Conservation (phyloP, 805 yeast genomes). For the Wickerhamomyces tratensis region DNA sequence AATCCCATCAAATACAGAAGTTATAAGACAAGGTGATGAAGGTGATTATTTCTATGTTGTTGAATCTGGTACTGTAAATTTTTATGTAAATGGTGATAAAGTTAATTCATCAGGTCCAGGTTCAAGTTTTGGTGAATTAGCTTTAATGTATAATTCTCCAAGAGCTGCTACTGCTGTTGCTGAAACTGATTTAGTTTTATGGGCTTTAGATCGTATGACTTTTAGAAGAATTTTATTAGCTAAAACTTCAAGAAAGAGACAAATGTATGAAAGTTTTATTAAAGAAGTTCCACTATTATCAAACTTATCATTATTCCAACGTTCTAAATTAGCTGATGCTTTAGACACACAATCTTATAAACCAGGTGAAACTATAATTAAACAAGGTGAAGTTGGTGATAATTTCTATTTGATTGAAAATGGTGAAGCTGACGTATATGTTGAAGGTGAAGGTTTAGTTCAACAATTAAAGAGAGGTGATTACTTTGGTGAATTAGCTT, state of each 20-base stretch:
- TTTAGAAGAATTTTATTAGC: conserved; percentile 88
- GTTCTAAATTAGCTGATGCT: conserved; percentile 92
- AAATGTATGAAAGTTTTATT: conserved; percentile 82
- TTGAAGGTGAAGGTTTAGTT: conserved; percentile 48
- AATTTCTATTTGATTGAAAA: conserved; percentile 66
- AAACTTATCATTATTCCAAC: conserved; percentile 65
- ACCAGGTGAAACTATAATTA: conserved; percentile 65
- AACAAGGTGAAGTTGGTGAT: conserved; percentile 81
- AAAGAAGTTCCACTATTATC: conserved; percentile 78
- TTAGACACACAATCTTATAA: conserved; percentile 66
- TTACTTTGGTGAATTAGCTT: conserved; percentile 94
- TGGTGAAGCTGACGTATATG: conserved; percentile 74
- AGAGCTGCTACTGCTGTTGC: conserved; percentile 93
- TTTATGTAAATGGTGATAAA: conserved; percentile 51
- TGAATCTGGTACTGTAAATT: conserved; percentile 79
- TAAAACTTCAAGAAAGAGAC: conserved; percentile 82
- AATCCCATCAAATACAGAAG: conserved; percentile 46
- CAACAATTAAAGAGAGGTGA: conserved; percentile 65
- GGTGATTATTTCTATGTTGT: conserved; percentile 89
- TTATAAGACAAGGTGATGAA: conserved; percentile 87
- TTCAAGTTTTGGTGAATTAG: conserved; percentile 91
- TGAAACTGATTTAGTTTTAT: conserved; percentile 57
- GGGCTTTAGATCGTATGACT: conserved; percentile 92
- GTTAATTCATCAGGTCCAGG: conserved; percentile 79
- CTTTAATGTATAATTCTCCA: conserved; percentile 94